Percentiles rank a stretch among this genome's conserved stretches.
Evolutionary conservation across 768 basidiomycete species (phyloP).

Genomic region (Mycena polygramma): DNA sequence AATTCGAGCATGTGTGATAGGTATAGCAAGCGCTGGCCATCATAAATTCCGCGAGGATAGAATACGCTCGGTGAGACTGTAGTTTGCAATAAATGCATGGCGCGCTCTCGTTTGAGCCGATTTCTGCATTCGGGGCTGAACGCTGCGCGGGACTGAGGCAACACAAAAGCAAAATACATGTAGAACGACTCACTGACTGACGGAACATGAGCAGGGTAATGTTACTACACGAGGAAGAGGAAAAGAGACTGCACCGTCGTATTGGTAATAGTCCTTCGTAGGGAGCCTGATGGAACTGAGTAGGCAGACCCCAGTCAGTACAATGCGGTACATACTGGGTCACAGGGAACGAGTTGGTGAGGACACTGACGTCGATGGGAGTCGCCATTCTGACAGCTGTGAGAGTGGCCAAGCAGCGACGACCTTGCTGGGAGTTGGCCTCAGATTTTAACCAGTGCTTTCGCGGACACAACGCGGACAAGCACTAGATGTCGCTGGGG

Average conservation of each 20-base stretch:
- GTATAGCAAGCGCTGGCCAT: conserved; percentile 59
- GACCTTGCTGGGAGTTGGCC: no score
- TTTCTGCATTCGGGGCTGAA: conserved; percentile 42
- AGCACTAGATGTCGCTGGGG: no score
- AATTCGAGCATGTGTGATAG: conserved; percentile 48
- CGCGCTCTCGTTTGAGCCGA: conserved; percentile 44
- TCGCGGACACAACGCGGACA: no score
- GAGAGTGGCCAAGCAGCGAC: no score
- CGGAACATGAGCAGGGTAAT: not conserved
- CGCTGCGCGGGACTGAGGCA: conserved; percentile 20
- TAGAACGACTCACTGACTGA: conserved; percentile 37
- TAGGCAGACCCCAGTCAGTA: not conserved
- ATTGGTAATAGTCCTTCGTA: conserved; percentile 44
- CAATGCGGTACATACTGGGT: conserved; percentile 34
- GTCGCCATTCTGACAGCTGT: no score
- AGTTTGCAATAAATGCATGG: conserved; percentile 56
- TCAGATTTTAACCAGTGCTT: no score
- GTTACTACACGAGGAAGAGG: not conserved
- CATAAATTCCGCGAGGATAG: conserved; percentile 59
- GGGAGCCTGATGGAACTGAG: conserved; percentile 41
- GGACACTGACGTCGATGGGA: conserved; percentile 37
- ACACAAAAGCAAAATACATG: no score
- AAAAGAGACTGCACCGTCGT: conserved; percentile 42
- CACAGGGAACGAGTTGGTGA: conserved; percentile 48
- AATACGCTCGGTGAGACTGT: conserved; percentile 51